Conservation (phyloP, 495 filamentous ascomycete species). For the Penicillium canescens region DNA sequence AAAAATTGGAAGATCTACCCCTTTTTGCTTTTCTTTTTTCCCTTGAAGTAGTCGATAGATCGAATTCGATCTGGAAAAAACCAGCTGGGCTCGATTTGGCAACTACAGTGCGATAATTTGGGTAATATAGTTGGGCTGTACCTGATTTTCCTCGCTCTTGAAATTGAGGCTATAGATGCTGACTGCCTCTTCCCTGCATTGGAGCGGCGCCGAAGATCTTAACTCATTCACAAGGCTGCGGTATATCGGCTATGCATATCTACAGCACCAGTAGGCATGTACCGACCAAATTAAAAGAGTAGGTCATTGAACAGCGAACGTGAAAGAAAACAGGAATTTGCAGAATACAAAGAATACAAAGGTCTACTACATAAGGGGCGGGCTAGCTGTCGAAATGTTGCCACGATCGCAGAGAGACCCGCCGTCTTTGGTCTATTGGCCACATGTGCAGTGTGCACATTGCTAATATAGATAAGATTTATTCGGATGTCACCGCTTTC, state of each 20-base stretch:
- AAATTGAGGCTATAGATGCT: constrained; percentile 4
- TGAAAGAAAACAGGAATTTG: too few relatives aligned
- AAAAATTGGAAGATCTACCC: neutral
- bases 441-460: too few relatives aligned
- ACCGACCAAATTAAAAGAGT: too few relatives aligned
- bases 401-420: too few relatives aligned
- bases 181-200: constrained; percentile 10
- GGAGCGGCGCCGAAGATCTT: neutral
- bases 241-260: too few relatives aligned
- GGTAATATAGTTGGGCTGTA: neutral
- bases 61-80: constrained; percentile 1
- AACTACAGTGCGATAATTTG: neutral
- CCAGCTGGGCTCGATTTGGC: neutral
- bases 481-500: neutral
- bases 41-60: constrained; percentile 5
- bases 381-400: too few relatives aligned
- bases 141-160: neutral
- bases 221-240: neutral
- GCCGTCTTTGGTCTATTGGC: too few relatives aligned
- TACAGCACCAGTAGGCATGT: too few relatives aligned
- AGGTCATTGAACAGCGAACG: too few relatives aligned
- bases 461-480: neutral
- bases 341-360: too few relatives aligned
- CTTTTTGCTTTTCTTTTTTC: neutral
- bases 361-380: too few relatives aligned